These are phyloP conservation scores for Ilex aquifolium DNA, from an alignment of 257 asterid species.

Conservation along the genomic window DNA sequence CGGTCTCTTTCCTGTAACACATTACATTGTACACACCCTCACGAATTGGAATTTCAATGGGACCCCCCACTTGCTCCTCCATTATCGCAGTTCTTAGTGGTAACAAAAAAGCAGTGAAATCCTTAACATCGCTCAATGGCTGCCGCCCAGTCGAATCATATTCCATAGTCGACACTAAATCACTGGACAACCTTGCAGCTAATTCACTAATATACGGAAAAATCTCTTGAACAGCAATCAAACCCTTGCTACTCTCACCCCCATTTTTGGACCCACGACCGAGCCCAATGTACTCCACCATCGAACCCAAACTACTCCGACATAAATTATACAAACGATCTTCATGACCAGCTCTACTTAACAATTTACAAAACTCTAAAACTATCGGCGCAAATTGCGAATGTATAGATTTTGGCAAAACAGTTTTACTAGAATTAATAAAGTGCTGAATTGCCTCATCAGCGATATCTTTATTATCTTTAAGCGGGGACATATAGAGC, in stretches of 20 bases:
- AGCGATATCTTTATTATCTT: constrained; percentile 36
- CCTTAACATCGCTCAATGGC: constrained; percentile 37
- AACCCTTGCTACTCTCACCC: constrained; percentile 11
- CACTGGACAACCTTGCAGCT: constrained; percentile 39
- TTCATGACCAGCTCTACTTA: constrained; percentile 37
- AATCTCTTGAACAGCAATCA: constrained; percentile 42
- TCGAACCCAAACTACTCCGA: constrained; percentile 47
- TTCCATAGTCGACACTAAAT: constrained; percentile 30
- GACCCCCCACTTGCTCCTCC: constrained; percentile 22
- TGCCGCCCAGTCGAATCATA: constrained; percentile 24
- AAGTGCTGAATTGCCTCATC: constrained; percentile 58
- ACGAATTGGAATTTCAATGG: constrained; percentile 30
- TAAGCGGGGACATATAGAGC: constrained; percentile 56
- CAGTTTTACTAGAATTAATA: constrained; percentile 33
- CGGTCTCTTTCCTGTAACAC: constrained; percentile 33
- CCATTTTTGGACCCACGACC: constrained; percentile 1
- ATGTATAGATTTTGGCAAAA: constrained; percentile 21
- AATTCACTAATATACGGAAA: constrained; percentile 58
- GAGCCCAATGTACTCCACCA: constrained; percentile 29
- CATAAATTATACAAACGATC: constrained; percentile 48
- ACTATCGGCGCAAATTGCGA: constrained; percentile 40
- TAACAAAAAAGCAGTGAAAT: constrained; percentile 44
- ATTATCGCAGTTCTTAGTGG: constrained; percentile 34
- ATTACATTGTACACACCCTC: constrained; percentile 16
- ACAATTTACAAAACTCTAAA: constrained; percentile 61